Evolutionary conservation across 164 flowering plant species (phyloP), one percentile per base, ranked within the genome.

Genomic region (Chimonanthus salicifolius): DNA sequence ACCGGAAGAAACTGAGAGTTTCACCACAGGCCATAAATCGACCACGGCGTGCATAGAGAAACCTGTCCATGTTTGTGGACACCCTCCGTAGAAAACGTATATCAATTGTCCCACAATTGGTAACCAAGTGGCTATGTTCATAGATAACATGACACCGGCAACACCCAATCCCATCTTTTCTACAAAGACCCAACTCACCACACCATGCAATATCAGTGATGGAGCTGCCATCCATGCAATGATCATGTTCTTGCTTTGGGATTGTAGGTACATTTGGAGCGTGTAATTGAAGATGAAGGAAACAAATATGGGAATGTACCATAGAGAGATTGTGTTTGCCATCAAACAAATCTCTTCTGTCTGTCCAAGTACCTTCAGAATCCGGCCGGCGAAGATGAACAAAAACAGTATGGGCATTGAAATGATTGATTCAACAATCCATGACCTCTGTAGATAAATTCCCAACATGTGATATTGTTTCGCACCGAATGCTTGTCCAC

Each of bases 401-500:
- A 87, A 0, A 0, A 88, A 89, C 46, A 86, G 73, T 9, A 85
- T 84, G 8, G 77, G 8, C 11, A 80, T 7, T 33, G 85, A 46
- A 62, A 66, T 48, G 0, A 76, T 2, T 13, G n/a, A 2, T n/a
- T 80, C 66, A 9, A 89, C 84, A 49, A 89, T 63, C 90, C 91
- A 89, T 73, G 91, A 87, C 73, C 90, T 77, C 64, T 89, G 94
- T 16, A 89, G 84, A 64, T 89, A 84, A 44, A 89, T 69, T 44
- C 94, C 94, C 6, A 88, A 73, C 90, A 89, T 89, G 78, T 80
- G 75, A 54, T 86, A 80, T 70, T 84, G 85, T 58, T 78, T 82
- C 45, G 90, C 91, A 0, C 93, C 90, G 67, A 71, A 89, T 5
- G 90, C 86, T 78, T 89, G 94, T 18, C 94, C 94, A 74, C 94